phyloP scores from a whole-genome alignment of 2,329 filamentous ascomycete genomes.

The Fragosphaeria purpurea region DNA sequence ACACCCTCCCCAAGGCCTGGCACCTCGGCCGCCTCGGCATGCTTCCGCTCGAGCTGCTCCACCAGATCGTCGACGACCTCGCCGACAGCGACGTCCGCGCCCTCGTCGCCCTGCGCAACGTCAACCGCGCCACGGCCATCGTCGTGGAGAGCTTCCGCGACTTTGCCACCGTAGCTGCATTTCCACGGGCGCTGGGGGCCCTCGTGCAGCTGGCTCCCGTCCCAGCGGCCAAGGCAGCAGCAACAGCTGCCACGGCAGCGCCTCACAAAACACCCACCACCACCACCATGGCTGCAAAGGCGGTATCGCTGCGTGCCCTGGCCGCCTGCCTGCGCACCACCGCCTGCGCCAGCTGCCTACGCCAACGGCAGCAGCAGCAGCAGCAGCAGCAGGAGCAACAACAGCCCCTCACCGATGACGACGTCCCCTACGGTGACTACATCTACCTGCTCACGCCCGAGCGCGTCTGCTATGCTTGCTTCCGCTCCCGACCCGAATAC shows the following conservation, averaged over 20 bases:
- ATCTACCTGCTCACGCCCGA: conserved; percentile 12
- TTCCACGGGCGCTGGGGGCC: conserved; percentile 11
- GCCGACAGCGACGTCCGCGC: conserved; percentile 7
- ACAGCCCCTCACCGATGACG: background rate
- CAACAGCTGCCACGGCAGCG: background rate
- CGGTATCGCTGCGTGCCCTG: conserved; percentile 6
- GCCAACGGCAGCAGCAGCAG: background rate
- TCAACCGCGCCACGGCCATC: conserved; percentile 8
- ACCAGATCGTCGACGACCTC: conserved; percentile 7
- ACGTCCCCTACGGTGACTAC: conserved; percentile 10
- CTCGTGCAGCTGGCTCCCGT: conserved; percentile 5
- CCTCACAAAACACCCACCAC: too few relatives aligned
- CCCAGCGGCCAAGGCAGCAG: background rate
- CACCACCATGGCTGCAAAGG: too few relatives aligned
- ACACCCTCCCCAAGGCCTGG: conserved; percentile 3
- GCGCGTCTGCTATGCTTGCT: conserved; percentile 13
- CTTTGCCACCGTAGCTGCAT: conserved; percentile 11
- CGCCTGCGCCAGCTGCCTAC: conserved; percentile 9
- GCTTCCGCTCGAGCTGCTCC: conserved; percentile 11
- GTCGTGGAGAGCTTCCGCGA: conserved; percentile 9
- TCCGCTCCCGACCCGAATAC: conserved; percentile 12
- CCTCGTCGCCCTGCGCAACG: conserved; percentile 11
- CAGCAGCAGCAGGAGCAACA: background rate
- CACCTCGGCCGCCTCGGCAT: conserved; percentile 7
- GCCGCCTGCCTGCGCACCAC: conserved; percentile 9